phyloP scores from a whole-genome alignment of 75 land plant species.

The Cryptomeria japonica region DNA sequence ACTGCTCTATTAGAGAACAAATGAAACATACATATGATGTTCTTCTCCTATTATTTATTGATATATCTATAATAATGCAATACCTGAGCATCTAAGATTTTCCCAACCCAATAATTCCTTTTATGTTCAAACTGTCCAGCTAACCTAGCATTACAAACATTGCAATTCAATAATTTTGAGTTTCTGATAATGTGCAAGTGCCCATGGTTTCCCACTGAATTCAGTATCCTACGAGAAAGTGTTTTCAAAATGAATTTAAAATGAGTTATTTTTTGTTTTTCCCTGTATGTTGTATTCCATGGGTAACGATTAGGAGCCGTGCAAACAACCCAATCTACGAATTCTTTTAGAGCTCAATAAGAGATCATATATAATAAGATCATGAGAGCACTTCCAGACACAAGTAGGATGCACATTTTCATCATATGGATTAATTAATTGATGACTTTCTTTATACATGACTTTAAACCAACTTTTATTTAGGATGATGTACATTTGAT shows the following conservation, averaged over 20 bases:
- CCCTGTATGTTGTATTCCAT: neutral
- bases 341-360: neutral
- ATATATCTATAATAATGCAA: no score
- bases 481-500: no score
- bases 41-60: no score
- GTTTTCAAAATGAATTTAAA: neutral
- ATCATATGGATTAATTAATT: no score
- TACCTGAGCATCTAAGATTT: no score
- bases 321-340: neutral
- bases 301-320: neutral
- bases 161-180: no score
- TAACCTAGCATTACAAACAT: neutral
- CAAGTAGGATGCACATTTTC: no score
- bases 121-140: neutral
- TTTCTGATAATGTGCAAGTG: neutral
- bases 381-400: no score
- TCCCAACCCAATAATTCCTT: slow-evolving; percentile 19
- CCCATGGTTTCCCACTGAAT: neutral
- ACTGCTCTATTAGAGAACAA: no score
- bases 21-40: no score
- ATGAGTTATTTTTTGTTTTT: neutral
- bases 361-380: no score
- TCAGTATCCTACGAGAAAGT: neutral
- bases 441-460: neutral
- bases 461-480: no score